phyloP scores from a whole-genome alignment of 352 stramenopile genomes.

The Albugo candida region DNA sequence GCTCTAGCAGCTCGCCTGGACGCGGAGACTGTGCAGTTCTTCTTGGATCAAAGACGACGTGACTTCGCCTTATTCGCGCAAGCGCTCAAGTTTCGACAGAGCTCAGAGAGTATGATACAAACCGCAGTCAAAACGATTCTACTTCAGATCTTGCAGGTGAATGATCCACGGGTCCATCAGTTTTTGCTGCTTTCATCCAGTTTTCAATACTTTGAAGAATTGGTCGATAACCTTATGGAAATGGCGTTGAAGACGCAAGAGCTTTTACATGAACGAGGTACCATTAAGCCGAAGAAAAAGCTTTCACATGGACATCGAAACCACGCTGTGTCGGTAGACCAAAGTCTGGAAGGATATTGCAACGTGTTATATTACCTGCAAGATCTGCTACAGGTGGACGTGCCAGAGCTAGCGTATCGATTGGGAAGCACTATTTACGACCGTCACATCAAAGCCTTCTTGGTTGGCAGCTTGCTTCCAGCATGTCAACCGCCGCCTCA shows the following conservation, averaged over 20 bases:
- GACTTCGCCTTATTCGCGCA: conserved; percentile 61
- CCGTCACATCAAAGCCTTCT: conserved; percentile 37
- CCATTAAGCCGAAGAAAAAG: background rate
- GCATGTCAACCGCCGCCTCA: conserved; percentile 52
- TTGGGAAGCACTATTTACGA: conserved; percentile 55
- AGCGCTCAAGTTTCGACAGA: conserved; percentile 45
- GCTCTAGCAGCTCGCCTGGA: conserved; percentile 71
- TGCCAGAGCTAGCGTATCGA: conserved; percentile 67
- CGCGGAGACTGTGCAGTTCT: conserved; percentile 80
- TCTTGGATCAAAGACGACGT: conserved; percentile 22
- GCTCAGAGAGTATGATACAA: conserved; percentile 68
- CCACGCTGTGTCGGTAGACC: conserved; percentile 12
- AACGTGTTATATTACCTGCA: conserved; percentile 76
- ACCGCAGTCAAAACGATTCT: conserved; percentile 76
- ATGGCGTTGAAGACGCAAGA: conserved; percentile 59
- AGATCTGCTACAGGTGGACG: conserved; percentile 62
- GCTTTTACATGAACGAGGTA: conserved; percentile 20
- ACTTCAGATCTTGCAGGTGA: conserved; percentile 65
- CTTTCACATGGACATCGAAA: background rate
- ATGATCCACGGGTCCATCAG: conserved; percentile 45
- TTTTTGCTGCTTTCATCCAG: conserved; percentile 60
- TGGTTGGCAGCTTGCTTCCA: conserved; percentile 52
- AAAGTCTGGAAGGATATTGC: conserved; percentile 72
- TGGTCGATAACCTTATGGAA: conserved; percentile 54
- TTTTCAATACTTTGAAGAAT: conserved; percentile 61